Base-by-base conservation (phyloP, 2,329 filamentous ascomycete genomes). In the Pseudogymnoascus sp. region DNA sequence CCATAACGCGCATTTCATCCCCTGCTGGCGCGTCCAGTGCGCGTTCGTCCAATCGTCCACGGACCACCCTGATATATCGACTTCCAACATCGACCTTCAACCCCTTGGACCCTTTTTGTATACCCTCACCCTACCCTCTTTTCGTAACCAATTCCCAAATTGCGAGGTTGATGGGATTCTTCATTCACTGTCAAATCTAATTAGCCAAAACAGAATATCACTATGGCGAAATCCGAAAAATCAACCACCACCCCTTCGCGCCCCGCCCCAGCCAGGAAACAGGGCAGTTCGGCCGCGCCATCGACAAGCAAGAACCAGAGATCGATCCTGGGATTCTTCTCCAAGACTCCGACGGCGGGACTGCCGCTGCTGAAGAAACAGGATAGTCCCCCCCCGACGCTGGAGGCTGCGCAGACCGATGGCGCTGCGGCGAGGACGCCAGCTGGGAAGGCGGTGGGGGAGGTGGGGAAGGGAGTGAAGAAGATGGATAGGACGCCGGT, bases 301-400 rank as follows among this genome's bases (percentile, higher is more conserved):
- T 52, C 45, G n/a, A 52, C 45, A 14, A 23, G 63, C 31, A 86
- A 85, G 70, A 86, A 83, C 69, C 87, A 90, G 71, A 81, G 80
- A 72, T 90, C 87, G 61, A 91, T 94, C 64, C 78, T 91, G 37
- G 88, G 89, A 45, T 94, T 94, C 80, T 93, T 93, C 71, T 81
- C 87, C 67, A 91, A 81, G 72, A 76, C 80, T 65, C 67, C 76
- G 73, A 73, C 62, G 70, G 70, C 45, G 71, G 69, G 14, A 58
- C 66, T 21, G 11, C 55, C 62, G 74, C 72, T 63, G 67, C 69
- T 33, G 74, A 74, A 65, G 73, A 72, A 59, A 59, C 31, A 59
- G 11, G 23, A 8, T 38, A 59, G 35, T 14, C 19, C 31, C 11
- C 55, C 55, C 4, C 14, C 45, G 8, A 7, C 45, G n/a, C 45